Conservation (phyloP, 2,329 filamentous ascomycete genomes). For the Simplicillium sp. region DNA sequence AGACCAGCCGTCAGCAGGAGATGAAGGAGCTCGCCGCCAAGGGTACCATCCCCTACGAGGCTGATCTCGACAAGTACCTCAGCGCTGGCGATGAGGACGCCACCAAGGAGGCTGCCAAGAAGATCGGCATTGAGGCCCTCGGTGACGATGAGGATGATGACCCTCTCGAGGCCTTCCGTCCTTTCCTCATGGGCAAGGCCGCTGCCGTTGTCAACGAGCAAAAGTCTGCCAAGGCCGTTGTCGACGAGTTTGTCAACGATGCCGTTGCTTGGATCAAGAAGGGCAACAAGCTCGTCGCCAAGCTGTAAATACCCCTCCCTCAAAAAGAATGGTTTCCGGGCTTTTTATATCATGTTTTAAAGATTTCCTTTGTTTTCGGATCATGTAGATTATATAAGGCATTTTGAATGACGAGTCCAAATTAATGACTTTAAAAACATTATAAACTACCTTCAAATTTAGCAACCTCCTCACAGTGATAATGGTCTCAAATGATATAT, state of each 20-base stretch:
- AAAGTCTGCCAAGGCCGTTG: conserved; percentile 82
- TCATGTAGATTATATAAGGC: conserved; percentile 13
- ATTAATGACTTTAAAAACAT: conserved; percentile 1
- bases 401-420: conserved; percentile 7
- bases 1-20: conserved; percentile 79
- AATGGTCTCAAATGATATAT: too few relatives aligned
- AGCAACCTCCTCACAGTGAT: too few relatives aligned
- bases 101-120: conserved; percentile 47
- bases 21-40: conserved; percentile 86
- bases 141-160: conserved; percentile 71
- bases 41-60: conserved; percentile 88
- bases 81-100: conserved; percentile 27
- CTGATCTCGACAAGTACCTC: conserved; percentile 78
- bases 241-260: conserved; percentile 87
- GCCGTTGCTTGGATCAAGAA: conserved; percentile 62
- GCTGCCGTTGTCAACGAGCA: conserved; percentile 88
- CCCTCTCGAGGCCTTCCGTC: conserved; percentile 80
- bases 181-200: conserved; percentile 94
- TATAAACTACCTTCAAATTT: neutral
- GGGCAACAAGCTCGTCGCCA: conserved; percentile 59
- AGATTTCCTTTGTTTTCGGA: conserved; percentile 9
- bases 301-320: conserved; percentile 45
- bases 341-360: conserved; percentile 12
- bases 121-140: conserved; percentile 53
- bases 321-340: neutral